phyloP scores from a whole-genome alignment of 768 basidiomycete genomes.

The Peribolospora kevripleyi region DNA sequence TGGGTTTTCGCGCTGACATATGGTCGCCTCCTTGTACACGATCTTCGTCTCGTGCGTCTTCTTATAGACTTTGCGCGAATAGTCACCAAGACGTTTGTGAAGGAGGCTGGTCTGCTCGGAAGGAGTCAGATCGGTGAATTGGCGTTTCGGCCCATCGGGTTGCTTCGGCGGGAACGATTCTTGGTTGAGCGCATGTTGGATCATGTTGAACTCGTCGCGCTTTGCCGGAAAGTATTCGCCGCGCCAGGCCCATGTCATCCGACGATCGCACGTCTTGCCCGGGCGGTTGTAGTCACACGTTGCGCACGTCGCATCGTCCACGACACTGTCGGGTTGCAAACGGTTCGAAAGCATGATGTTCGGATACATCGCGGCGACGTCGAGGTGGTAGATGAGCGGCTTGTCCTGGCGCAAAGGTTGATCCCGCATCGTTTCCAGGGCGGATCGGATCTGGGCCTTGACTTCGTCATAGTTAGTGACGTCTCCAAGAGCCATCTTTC shows the following conservation, averaged over 20 bases:
- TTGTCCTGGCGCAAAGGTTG: slow-evolving; percentile 67
- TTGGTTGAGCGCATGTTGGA: slow-evolving; percentile 83
- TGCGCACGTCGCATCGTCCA: slow-evolving; percentile 85
- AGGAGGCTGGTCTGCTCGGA: slow-evolving; percentile 74
- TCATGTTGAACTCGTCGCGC: slow-evolving; percentile 96
- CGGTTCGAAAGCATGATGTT: slow-evolving; percentile 99
- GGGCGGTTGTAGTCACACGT: slow-evolving; percentile 97
- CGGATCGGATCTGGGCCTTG: slow-evolving; percentile 46
- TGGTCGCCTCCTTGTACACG: slow-evolving; percentile 75
- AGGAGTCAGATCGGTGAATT: slow-evolving; percentile 56
- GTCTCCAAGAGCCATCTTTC: slow-evolving; percentile 43
- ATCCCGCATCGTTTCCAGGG: slow-evolving; percentile 74
- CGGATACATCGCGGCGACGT: slow-evolving; percentile 99
- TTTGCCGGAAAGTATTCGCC: slow-evolving; percentile 96
- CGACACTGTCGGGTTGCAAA: slow-evolving; percentile 89
- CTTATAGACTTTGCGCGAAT: slow-evolving; percentile 94
- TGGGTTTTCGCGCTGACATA: slow-evolving; percentile 91
- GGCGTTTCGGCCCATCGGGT: slow-evolving; percentile 45
- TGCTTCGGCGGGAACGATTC: slow-evolving; percentile 68
- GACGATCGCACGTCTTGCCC: slow-evolving; percentile 77
- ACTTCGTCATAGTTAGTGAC: slow-evolving; percentile 93
- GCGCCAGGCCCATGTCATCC: slow-evolving; percentile 93
- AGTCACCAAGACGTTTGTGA: slow-evolving; percentile 92
- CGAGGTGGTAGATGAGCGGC: slow-evolving; percentile 91
- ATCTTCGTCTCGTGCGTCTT: slow-evolving; percentile 95